A percentile compares a stretch with the other conserved stretches of the same genome.
These are phyloP conservation scores for Globisporangium middletonii DNA, from an alignment of 352 stramenopile genomes.

Conservation along the genomic window DNA sequence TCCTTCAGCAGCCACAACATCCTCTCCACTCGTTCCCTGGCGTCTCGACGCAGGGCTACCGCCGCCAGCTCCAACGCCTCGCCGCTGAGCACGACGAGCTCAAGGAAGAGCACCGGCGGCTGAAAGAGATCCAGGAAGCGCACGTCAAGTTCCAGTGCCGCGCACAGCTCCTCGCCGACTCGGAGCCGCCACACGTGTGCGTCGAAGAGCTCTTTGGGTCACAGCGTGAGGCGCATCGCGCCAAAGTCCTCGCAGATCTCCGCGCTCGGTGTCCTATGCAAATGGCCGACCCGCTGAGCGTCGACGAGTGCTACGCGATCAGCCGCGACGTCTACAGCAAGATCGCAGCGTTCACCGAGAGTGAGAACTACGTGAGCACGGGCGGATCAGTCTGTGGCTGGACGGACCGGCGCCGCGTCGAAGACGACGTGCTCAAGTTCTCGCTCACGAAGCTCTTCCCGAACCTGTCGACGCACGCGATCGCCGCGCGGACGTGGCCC, in stretches of 20 bases:
- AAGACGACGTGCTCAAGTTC: constrained; percentile 31
- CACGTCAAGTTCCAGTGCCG: constrained; percentile 24
- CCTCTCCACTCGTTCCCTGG: not conserved
- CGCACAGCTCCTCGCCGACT: constrained; percentile 17
- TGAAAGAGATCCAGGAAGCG: constrained; percentile 15
- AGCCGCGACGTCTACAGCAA: constrained; percentile 20
- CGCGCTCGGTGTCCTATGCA: constrained; percentile 6
- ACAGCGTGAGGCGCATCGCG: constrained; percentile 6
- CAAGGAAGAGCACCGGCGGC: constrained; percentile 16
- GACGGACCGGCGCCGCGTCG: constrained; percentile 20
- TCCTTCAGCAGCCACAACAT: not conserved
- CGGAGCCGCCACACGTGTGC: not conserved
- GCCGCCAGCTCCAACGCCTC: constrained; percentile 14
- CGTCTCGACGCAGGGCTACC: not conserved
- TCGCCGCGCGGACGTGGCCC: constrained; percentile 18
- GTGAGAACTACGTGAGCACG: constrained; percentile 17
- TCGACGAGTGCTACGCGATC: constrained; percentile 26
- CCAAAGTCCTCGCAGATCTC: constrained; percentile 4
- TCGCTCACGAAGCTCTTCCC: constrained; percentile 23
- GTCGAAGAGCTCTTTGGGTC: constrained; percentile 3
- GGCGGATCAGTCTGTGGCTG: constrained; percentile 23
- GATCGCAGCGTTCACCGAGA: constrained; percentile 20
- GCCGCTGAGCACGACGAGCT: constrained; percentile 15
- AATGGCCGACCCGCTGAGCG: constrained; percentile 19
- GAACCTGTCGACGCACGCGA: constrained; percentile 8